Conservation (phyloP, 148 eudicot species). For the Cornus florida region DNA sequence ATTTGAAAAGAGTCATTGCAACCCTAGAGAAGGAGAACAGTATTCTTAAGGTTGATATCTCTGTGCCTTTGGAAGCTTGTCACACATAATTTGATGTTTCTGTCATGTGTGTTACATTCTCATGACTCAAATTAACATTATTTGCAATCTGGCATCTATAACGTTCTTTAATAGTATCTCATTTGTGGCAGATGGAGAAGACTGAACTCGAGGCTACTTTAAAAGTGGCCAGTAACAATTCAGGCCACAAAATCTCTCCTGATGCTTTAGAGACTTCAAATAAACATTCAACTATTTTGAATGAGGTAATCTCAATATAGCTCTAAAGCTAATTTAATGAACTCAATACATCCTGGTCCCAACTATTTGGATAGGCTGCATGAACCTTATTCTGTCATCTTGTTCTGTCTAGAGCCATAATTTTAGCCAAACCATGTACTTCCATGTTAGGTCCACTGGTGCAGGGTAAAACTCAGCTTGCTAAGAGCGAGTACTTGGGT, state of each 20-base stretch:
- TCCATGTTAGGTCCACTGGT: no score
- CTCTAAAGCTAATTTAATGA: no score
- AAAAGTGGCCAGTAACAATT: slow-evolving; percentile 24
- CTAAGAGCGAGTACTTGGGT: no score
- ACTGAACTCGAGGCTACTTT: slow-evolving; percentile 47
- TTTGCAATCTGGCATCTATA: slow-evolving; percentile 2
- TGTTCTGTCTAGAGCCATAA: no score
- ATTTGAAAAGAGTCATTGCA: slow-evolving; percentile 54
- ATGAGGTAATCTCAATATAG: slow-evolving; percentile 28
- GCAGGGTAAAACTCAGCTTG: background rate
- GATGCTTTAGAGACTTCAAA: slow-evolving; percentile 14
- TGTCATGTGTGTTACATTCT: background rate
- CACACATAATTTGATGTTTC: background rate
- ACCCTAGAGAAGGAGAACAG: slow-evolving; percentile 67
- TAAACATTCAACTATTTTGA: slow-evolving; percentile 18
- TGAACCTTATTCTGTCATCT: no score
- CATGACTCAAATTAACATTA: background rate
- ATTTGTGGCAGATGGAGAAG: slow-evolving; percentile 45
- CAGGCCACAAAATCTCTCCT: background rate
- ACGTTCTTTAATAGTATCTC: background rate
- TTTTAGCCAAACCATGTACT: no score
- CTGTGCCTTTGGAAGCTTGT: slow-evolving; percentile 5
- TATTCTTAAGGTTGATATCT: slow-evolving; percentile 58
- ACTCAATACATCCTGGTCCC: no score
- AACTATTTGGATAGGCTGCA: no score